Evolutionary conservation across 768 basidiomycete species (phyloP).

Genomic region (Rhodotorula paludigena): DNA sequence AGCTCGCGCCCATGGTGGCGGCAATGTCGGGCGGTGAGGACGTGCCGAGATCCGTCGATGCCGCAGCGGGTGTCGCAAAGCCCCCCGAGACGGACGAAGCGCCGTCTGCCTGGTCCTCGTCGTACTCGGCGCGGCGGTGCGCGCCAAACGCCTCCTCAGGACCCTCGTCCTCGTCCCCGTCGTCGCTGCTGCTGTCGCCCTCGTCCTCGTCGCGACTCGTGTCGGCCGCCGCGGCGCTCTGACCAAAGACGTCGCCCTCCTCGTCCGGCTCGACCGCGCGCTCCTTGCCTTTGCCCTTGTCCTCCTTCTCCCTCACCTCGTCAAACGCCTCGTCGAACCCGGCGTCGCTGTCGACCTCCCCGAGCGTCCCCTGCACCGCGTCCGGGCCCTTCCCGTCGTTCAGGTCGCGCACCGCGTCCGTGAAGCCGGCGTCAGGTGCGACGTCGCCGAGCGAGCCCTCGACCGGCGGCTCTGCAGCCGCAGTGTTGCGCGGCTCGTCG

Average conservation of each 20-base stretch:
- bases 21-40: neutral
- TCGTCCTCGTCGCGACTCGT: neutral
- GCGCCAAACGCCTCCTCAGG: slow-evolving; percentile 7
- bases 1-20: neutral
- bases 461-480: neutral
- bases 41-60: neutral
- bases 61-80: neutral
- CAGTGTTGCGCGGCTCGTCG: neutral
- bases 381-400: slow-evolving; percentile 47
- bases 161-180: slow-evolving; percentile 12
- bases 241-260: slow-evolving; percentile 3
- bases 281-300: slow-evolving; percentile 4
- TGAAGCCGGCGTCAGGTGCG: slow-evolving; percentile 42
- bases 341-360: slow-evolving; percentile 16
- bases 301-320: slow-evolving; percentile 15
- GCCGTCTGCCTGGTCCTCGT: too few relatives aligned
- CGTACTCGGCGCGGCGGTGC: neutral
- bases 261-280: neutral
- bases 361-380: slow-evolving; percentile 55
- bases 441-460: slow-evolving; percentile 17
- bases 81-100: neutral
- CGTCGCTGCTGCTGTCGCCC: neutral
- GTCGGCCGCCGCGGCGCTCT: neutral
- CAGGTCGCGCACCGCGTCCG: slow-evolving; percentile 57
- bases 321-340: slow-evolving; percentile 47